Evolutionary conservation across 1,284 basidiomycete genomes (phyloP).

Genomic region (Irpex sp.): DNA sequence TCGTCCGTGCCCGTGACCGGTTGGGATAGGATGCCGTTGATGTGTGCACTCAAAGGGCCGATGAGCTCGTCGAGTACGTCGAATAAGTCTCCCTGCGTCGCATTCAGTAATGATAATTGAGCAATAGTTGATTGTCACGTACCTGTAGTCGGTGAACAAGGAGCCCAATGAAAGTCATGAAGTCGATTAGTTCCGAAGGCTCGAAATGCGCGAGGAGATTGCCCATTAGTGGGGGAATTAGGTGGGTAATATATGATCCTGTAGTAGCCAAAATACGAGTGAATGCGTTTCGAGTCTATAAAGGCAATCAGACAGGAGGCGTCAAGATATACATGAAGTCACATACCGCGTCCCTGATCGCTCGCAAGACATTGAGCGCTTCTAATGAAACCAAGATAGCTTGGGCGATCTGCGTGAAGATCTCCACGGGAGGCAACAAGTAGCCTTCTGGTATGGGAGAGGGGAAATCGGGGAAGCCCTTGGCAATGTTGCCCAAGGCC

Average conservation of each 20-base stretch:
- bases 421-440: slow-evolving; percentile 70
- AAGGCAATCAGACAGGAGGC: background rate
- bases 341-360: slow-evolving; percentile 89
- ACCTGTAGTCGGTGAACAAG: slow-evolving; percentile 93
- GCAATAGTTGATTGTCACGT: slow-evolving; percentile 16
- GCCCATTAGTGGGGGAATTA: slow-evolving; percentile 83
- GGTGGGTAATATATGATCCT: slow-evolving; percentile 75
- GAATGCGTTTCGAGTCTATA: slow-evolving; percentile 90
- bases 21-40: slow-evolving; percentile 76
- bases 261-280: slow-evolving; percentile 89
- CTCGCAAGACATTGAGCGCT: slow-evolving; percentile 82
- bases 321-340: background rate
- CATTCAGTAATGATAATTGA: slow-evolving; percentile 2
- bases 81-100: slow-evolving; percentile 63
- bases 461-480: slow-evolving; percentile 92
- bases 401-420: slow-evolving; percentile 87
- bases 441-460: slow-evolving; percentile 60
- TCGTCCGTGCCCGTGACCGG: slow-evolving; percentile 92
- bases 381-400: slow-evolving; percentile 86
- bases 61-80: slow-evolving; percentile 89
- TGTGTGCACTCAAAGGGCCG: slow-evolving; percentile 80
- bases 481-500: slow-evolving; percentile 93
- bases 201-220: slow-evolving; percentile 90
- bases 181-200: slow-evolving; percentile 89
- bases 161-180: slow-evolving; percentile 90